These are phyloP conservation scores for Skeletonema costatum DNA, from an alignment of 108 stramenopile genomes.

Conservation along the genomic window DNA sequence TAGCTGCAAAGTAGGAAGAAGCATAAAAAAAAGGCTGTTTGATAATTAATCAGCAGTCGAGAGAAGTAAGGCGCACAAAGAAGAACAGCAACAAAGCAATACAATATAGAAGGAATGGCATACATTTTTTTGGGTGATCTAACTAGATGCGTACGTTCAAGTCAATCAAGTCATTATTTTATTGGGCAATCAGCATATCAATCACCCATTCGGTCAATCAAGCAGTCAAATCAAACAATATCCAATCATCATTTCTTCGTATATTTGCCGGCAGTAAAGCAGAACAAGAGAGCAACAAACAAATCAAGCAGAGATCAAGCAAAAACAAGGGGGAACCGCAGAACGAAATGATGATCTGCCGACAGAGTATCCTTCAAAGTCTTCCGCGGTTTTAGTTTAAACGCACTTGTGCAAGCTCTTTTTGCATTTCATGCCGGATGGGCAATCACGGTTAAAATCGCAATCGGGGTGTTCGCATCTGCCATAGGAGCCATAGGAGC, in stretches of 20 bases:
- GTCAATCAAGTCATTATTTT: background rate
- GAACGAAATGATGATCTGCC: background rate
- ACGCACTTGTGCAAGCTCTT: too few species aligned
- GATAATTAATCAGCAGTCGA: too few species aligned
- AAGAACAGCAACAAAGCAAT: background rate
- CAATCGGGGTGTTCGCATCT: too few species aligned
- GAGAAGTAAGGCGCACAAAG: background rate
- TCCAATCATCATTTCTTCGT: too few species aligned
- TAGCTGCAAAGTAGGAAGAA: background rate
- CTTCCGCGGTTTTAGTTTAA: background rate
- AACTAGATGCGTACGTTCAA: too few species aligned
- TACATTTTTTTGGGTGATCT: background rate
- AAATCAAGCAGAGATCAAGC: background rate
- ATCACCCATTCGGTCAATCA: background rate
- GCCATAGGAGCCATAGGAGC: too few species aligned
- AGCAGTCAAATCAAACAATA: background rate
- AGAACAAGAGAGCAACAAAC: background rate
- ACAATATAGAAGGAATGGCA: too few species aligned
- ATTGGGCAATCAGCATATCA: background rate
- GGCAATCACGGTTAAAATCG: too few species aligned
- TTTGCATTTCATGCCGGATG: too few species aligned
- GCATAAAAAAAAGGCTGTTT: background rate
- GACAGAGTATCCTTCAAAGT: background rate
- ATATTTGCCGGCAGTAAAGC: background rate
- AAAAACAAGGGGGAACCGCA: background rate